Evolutionary conservation across 1,284 basidiomycete genomes (phyloP), one percentile per base, ranked within the genome.

Genomic region (Pseudozyma tsukubaensis): DNA sequence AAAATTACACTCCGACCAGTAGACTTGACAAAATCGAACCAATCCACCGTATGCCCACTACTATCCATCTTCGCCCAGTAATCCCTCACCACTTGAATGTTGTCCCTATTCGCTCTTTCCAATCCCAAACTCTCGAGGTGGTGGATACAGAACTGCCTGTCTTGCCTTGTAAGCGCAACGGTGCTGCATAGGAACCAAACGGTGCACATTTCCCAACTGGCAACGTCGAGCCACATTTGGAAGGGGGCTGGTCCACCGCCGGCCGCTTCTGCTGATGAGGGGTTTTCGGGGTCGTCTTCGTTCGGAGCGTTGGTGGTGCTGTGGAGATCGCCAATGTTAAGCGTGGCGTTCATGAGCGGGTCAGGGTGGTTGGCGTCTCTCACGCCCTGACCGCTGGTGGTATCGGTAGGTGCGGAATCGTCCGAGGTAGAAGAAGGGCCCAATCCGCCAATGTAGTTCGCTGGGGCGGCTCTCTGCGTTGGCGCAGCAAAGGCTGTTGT

Each of bases 181-280:
- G 74, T 76, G 12, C 49, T 58, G 18, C 66, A 70, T 3, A 78
- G 47, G 65, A 77, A 78, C 77, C 77, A 78, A 1, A 78, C 74
- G 19, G 72, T 73, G 55, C 66, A 68, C 77, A 78, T 76, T 24
- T 78, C 77, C 77, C 77, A 78, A 32, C 51, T 59, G 3, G 75
- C 66, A 12, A 74, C 68, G 36, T 71, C 60, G 13, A 72, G 50
- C 72, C 72, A 74, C 71, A 73, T 73, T 19, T 68, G 60, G 43
- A 68, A 73, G 12, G 70, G 64, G 1, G 49, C 51, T 12, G 56
- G 55, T 6, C 57, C 62, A 16, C 10, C 35, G 3, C 14, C 42
- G 10, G 40, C 52, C 34, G 10, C 43, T 19, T 24, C 14, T 11
- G 40, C 50, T n/a, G 47, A 6, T n/a, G n/a, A n/a, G n/a, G 50